Conservation (phyloP, 148 eudicot species). For the Hydrangea macrophylla region DNA sequence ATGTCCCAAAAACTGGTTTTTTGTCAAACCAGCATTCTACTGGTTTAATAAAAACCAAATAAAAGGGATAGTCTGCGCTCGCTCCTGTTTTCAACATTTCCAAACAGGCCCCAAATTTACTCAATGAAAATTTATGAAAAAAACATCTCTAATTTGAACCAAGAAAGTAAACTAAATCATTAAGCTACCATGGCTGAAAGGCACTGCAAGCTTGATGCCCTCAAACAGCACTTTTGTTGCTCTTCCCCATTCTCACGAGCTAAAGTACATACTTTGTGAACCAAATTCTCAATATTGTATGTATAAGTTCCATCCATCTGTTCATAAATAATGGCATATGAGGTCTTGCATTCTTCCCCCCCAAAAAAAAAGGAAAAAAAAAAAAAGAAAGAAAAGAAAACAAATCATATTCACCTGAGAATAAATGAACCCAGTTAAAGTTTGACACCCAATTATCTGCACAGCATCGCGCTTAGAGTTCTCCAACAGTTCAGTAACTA, state of each 20-base stretch:
- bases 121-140: not conserved
- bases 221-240: constrained; percentile 48
- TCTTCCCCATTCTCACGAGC: constrained; percentile 59
- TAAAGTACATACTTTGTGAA: constrained; percentile 55
- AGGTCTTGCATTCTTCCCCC: too few species aligned
- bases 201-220: constrained; percentile 84
- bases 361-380: too few species aligned
- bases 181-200: constrained; percentile 84
- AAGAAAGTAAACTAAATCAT: not conserved
- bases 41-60: not conserved
- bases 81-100: too few species aligned
- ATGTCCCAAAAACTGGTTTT: too few species aligned
- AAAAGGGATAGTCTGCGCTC: too few species aligned
- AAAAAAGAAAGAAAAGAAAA: not conserved
- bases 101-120: not conserved
- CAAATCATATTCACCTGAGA: constrained; percentile 50
- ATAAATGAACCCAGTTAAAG: constrained; percentile 66
- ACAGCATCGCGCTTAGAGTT: constrained; percentile 51
- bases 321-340: too few species aligned
- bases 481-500: constrained; percentile 66
- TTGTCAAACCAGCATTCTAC: too few species aligned
- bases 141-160: not conserved
- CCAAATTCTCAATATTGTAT: constrained; percentile 54
- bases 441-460: constrained; percentile 68
- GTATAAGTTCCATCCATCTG: constrained; percentile 92